Evolutionary conservation across 2,329 filamentous ascomycete species (phyloP).

Genomic region (Calonectria honghensis): DNA sequence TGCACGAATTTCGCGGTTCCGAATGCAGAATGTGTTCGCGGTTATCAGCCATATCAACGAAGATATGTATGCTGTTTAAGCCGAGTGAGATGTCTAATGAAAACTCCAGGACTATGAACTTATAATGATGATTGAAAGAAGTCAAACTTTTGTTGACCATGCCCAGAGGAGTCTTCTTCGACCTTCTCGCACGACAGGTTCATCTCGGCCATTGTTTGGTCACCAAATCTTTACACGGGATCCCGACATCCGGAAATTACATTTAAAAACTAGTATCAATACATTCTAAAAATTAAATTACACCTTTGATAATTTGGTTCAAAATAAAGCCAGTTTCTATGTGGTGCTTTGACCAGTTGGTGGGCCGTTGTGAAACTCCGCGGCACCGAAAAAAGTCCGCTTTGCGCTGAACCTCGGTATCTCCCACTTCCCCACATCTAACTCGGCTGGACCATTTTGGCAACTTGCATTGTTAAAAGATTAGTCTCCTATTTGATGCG

Average conservation of each 20-base stretch:
- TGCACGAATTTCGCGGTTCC: neutral
- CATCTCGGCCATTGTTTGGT: neutral
- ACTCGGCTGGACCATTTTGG: neutral
- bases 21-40: neutral
- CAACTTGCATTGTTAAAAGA: neutral
- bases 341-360: neutral
- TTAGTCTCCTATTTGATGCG: neutral
- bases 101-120: neutral
- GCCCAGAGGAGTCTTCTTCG: neutral
- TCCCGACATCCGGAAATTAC: neutral
- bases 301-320: neutral
- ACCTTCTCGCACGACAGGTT: neutral
- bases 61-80: neutral
- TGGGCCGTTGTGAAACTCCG: neutral
- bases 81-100: neutral
- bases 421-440: neutral
- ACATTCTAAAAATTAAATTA: neutral
- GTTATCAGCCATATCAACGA: neutral
- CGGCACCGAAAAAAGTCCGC: neutral
- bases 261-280: neutral
- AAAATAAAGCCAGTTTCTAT: neutral
- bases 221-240: neutral
- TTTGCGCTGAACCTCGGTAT: neutral
- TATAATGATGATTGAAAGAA: neutral
- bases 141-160: neutral